phyloP scores from a whole-genome alignment of 2,329 filamentous ascomycete genomes.

The Nothopassalora personata region DNA sequence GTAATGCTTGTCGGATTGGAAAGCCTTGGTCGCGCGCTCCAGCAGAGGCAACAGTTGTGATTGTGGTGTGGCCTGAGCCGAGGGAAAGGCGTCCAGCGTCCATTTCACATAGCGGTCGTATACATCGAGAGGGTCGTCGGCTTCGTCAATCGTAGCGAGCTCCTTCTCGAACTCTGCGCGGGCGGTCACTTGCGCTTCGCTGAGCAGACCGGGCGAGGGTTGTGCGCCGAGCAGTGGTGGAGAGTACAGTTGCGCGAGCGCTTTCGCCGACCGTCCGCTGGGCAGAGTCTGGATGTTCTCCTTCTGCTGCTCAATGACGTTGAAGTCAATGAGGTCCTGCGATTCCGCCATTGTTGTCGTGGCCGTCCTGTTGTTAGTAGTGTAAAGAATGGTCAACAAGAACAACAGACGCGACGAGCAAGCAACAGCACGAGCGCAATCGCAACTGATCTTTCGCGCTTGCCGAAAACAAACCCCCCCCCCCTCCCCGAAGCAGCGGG shows the following conservation, averaged over 20 bases:
- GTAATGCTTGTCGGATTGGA: slow-evolving; percentile 80
- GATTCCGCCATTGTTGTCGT: slow-evolving; percentile 30
- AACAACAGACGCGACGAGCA: background rate
- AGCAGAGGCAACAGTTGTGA: slow-evolving; percentile 86
- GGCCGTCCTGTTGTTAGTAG: slow-evolving; percentile 3
- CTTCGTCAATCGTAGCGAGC: slow-evolving; percentile 70
- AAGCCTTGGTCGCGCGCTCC: slow-evolving; percentile 86
- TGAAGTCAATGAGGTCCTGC: slow-evolving; percentile 59
- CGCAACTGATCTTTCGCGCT: background rate
- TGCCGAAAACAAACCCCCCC: background rate
- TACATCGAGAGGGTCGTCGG: slow-evolving; percentile 89
- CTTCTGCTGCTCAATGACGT: slow-evolving; percentile 92
- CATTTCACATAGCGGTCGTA: slow-evolving; percentile 97
- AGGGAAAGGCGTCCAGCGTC: slow-evolving; percentile 92
- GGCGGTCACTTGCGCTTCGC: slow-evolving; percentile 71
- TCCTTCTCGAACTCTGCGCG: slow-evolving; percentile 84
- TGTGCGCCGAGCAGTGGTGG: slow-evolving; percentile 35
- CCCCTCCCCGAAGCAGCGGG: background rate
- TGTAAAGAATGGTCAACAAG: background rate
- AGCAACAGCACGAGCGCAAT: background rate
- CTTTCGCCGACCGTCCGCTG: slow-evolving; percentile 80
- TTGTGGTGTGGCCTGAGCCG: slow-evolving; percentile 82
- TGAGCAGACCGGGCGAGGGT: slow-evolving; percentile 58
- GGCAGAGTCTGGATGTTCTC: slow-evolving; percentile 96
- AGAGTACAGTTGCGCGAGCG: slow-evolving; percentile 77